Conservation (phyloP, 176 grass and related monocot species). For the Triticum urartu region DNA sequence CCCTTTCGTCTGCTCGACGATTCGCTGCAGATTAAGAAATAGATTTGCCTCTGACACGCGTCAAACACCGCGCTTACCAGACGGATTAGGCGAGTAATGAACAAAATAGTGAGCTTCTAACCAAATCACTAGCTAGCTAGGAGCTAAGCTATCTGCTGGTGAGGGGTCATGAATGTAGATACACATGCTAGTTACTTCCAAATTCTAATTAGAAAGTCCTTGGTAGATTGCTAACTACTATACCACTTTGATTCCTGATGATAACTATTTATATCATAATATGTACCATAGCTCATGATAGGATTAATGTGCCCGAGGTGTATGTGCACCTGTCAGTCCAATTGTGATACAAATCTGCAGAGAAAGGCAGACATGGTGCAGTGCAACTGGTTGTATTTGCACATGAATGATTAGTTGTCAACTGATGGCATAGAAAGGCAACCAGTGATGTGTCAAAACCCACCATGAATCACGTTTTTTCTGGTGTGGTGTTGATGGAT, state of each 20-base stretch:
- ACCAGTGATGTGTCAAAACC: conserved; percentile 1
- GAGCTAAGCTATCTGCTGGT: too few relatives aligned
- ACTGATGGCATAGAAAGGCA: conserved; percentile 23
- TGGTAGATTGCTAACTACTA: too few relatives aligned
- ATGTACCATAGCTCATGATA: too few relatives aligned
- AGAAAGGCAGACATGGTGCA: background rate
- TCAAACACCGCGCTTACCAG: background rate
- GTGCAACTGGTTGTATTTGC: background rate
- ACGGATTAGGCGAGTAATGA: background rate
- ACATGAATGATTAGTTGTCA: conserved; percentile 2
- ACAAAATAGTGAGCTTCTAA: background rate
- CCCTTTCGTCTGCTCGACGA: background rate
- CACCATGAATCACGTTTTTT: background rate
- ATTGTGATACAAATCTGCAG: background rate
- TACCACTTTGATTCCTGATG: too few relatives aligned
- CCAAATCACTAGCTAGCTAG: background rate
- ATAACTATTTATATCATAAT: too few relatives aligned
- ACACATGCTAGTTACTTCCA: too few relatives aligned
- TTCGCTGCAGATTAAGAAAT: conserved; percentile 7
- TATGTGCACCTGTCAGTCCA: too few relatives aligned
- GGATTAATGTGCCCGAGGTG: too few relatives aligned
- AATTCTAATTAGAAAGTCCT: too few relatives aligned
- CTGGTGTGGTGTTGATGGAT: background rate
- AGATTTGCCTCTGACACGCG: conserved; percentile 3
- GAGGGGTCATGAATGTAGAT: too few relatives aligned